A percentile compares a stretch with the other conserved stretches of the same genome.
phyloP scores from a whole-genome alignment of 169 alveolate genomes.

The Plasmodium vivax region DNA sequence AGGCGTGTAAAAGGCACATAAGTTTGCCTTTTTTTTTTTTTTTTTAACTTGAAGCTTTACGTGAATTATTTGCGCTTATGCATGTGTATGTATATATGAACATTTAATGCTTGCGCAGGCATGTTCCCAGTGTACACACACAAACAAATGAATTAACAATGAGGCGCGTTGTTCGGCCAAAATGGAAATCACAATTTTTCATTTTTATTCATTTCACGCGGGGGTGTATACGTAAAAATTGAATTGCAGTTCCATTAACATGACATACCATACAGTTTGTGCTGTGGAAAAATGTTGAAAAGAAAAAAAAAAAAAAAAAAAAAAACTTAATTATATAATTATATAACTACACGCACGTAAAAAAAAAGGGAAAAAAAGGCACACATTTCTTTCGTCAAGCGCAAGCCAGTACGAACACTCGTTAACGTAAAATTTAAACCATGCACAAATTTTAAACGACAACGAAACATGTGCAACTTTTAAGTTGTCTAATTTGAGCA shows the following conservation, averaged over 20 bases:
- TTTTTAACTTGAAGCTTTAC: not conserved
- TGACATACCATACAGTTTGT: not conserved
- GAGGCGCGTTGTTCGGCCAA: not conserved
- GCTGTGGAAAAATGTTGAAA: not conserved
- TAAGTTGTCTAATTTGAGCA: constrained; percentile 22
- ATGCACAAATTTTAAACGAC: not conserved
- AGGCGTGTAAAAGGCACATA: not conserved
- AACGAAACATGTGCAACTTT: constrained; percentile 13
- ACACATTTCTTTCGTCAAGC: not conserved
- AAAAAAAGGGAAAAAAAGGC: not conserved
- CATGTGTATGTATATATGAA: not conserved
- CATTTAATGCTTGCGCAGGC: not conserved
- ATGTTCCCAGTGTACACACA: not conserved
- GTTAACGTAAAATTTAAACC: not conserved
- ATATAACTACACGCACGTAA: constrained; percentile 3
- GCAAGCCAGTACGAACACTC: not conserved
- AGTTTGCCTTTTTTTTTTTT: not conserved
- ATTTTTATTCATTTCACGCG: constrained; percentile 6
- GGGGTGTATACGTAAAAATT: not conserved
- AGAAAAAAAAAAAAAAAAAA: not conserved
- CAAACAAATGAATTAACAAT: not conserved
- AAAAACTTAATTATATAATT: too few species aligned
- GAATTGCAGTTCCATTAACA: not conserved
- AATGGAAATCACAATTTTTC: constrained; percentile 2
- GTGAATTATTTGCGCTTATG: not conserved